Evolutionary conservation across 305 asterid species (phyloP).

Genomic region (Plantago lanceolata): DNA sequence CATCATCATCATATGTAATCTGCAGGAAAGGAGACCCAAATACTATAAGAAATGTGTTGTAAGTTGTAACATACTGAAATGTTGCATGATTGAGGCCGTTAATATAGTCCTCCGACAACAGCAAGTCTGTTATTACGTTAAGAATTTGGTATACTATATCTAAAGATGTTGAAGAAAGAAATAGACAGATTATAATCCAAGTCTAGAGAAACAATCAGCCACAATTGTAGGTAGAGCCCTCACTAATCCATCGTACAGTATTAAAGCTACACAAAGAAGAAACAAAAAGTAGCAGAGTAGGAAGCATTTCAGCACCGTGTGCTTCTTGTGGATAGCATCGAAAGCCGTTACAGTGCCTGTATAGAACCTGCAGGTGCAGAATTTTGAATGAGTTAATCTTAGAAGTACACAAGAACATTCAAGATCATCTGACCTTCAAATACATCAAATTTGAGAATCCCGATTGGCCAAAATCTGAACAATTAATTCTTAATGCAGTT

Average conservation of each 20-base stretch:
- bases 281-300: neutral
- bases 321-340: conserved; percentile 53
- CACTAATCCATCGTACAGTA: no score
- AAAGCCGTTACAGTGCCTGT: conserved; percentile 47
- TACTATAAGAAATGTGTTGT: conserved; percentile 3
- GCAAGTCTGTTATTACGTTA: no score
- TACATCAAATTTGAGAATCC: neutral
- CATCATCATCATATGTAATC: conserved; percentile 59
- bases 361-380: conserved; percentile 59
- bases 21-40: conserved; percentile 30
- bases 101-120: no score
- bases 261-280: neutral
- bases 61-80: neutral
- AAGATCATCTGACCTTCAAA: neutral
- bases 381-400: conserved; percentile 19
- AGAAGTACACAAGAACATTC: conserved; percentile 10
- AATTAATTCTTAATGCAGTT: neutral
- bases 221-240: no score
- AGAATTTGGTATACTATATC: no score
- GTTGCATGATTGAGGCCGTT: neutral
- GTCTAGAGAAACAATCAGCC: no score
- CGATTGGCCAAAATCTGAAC: neutral
- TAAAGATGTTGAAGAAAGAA: no score
- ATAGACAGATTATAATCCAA: no score
- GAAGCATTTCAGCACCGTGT: conserved; percentile 40